Base-by-base conservation (phyloP, 768 basidiomycete genomes). In the Mycena latifolia region DNA sequence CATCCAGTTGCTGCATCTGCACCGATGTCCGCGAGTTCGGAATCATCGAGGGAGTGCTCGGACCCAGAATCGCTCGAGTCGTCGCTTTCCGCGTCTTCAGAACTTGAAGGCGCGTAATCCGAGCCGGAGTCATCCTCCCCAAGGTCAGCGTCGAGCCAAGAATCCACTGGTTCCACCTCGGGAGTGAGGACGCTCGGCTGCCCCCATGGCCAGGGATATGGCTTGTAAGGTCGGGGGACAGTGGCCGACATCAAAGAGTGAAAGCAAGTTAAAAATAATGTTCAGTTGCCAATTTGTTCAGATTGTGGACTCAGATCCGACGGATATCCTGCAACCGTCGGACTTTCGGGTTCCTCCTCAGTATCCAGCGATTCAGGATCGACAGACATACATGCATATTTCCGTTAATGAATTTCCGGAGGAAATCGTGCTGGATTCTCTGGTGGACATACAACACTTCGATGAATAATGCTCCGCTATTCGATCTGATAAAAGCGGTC, bases 161-260 rank as follows among this genome's bases (percentile, higher is more conserved):
- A 33, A 45, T 43, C 24, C 14, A 3, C 7, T 7, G 14, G 20
- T 25, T 48, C 31, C 35, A 22, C 45, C 3, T n/a, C 27, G 1
- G 55, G 14, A 11, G n/a, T 28, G 6, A 29, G 28, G 2, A 63
- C 17, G 20, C 53, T 63, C 3, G 52, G 51, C 14, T 55, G 61
- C 7, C 28, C 31, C 50, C 60, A 61, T 5, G 60, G 60, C 51
- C 60, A 61, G 7, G 50, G 60, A 28, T 45, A 54, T 5, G 33
- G 50, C n/a, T 33, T 53, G 39, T 7, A 22, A 56, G 45, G 43
- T 24, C 29, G 41, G 12, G 43, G 31, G 6, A 11, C 31, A 33
- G 31, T 33, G 6, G 31, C 31, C 31, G 31, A 33, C 24, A 28
- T 56, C n/a, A n/a, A n/a, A n/a, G n/a, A n/a, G n/a, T n/a, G n/a